Evolutionary conservation across 495 filamentous ascomycete genomes (phyloP), one percentile per base, ranked within the genome.

Genomic region (Delitschia confertaspora): DNA sequence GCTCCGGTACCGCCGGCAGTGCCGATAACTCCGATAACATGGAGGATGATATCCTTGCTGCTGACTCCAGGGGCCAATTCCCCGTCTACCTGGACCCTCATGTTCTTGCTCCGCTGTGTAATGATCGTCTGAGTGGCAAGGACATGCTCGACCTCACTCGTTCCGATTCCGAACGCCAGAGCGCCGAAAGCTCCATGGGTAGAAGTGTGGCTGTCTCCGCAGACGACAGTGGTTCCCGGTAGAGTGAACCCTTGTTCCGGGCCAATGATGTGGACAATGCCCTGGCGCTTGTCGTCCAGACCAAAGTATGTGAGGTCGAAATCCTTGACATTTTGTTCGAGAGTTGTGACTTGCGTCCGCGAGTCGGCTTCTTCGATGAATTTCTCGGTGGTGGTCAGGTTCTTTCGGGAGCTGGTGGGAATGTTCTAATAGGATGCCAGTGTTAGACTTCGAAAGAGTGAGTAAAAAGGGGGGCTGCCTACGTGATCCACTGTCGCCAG

Each of bases 231-330:
- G 25, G 91, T 95, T 45, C 88, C 91, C 6, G 91, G 91, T 13
- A 98, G 82, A 26, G 91, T 98, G 72, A 98, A 98, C 48, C 91
- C 91, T 64, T 98, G 91, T 72, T 98, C 91, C 29, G 91, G 91
- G n/a, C 91, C 91, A 55, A 98, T 95, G 58, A 98, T 83, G 65
- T 98, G 91, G 30, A 98, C 91, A 60, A 98, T 98, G 53, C 91
- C 91, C 69, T 98, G 91, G 22, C 91, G 76, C 71, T 93, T 93
- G 65, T 96, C 91, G 29, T 79, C 87, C 47, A 98, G 79, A 38
- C 91, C 91, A 56, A 98, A 98, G 67, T 95, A 98, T 59, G 91
- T 95, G 59, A 98, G 74, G 52, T 83, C 87, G 53, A 95, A 95
- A 42, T 86, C 83, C 67, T 93, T 93, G 46, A 98, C 91, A 58